Percentiles rank a stretch among this genome's conserved stretches.
Evolutionary conservation across 805 yeast genomes (phyloP).

Genomic region (Hanseniaspora clermontiae): DNA sequence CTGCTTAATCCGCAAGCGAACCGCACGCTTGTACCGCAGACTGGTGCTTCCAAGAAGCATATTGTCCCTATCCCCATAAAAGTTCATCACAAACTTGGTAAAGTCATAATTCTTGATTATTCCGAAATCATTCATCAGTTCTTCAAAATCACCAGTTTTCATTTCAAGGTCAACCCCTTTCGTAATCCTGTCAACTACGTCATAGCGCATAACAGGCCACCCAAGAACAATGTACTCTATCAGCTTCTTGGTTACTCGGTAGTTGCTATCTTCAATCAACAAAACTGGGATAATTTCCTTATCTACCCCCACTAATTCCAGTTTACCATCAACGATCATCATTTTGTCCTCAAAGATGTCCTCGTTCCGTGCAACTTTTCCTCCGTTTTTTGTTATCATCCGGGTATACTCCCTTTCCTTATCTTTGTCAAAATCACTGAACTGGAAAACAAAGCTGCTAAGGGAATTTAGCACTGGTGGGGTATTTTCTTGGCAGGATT

Average conservation of each 20-base stretch:
- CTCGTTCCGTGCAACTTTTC: background rate
- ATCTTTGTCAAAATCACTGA: background rate
- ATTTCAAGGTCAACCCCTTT: background rate
- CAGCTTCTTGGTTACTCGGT: background rate
- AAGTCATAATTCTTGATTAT: background rate
- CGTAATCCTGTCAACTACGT: background rate
- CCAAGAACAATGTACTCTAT: background rate
- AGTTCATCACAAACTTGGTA: background rate
- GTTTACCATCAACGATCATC: background rate
- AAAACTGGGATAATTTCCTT: background rate
- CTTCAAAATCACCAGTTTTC: background rate
- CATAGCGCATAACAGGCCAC: conserved; percentile 2
- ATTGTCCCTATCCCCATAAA: background rate
- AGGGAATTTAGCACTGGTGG: background rate
- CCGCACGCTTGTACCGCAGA: background rate
- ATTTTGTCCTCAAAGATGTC: conserved; percentile 2
- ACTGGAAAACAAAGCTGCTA: background rate
- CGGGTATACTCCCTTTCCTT: background rate
- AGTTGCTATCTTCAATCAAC: background rate
- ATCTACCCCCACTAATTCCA: background rate
- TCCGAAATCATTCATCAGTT: background rate
- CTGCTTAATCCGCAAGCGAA: background rate
- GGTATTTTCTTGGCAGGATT: background rate
- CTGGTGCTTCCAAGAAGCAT: background rate
- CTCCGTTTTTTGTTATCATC: background rate